These are phyloP conservation scores for Fusarium equiseti DNA, from an alignment of 2,329 filamentous ascomycete genomes.

Conservation along the genomic window DNA sequence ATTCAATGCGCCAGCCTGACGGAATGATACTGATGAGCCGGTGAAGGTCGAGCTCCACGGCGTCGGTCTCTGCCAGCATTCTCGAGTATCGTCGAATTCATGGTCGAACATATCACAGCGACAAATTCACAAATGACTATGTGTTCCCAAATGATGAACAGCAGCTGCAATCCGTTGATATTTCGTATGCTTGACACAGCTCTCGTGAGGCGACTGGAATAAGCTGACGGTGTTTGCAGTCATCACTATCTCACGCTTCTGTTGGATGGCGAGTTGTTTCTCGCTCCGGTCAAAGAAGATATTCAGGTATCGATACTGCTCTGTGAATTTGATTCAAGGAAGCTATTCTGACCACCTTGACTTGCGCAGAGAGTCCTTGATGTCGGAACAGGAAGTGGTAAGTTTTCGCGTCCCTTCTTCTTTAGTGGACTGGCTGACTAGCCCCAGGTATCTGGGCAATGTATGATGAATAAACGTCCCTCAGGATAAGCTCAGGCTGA, in stretches of 20 bases:
- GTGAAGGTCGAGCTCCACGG: conserved; percentile 18
- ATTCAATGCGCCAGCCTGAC: background rate
- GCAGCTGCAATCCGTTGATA: conserved; percentile 23
- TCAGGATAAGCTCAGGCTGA: too few relatives aligned
- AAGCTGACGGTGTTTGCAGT: background rate
- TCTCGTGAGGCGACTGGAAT: fast-evolving
- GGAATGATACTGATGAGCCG: background rate
- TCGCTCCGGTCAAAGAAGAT: conserved; percentile 6
- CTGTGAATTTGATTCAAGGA: fast-evolving
- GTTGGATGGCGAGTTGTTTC: conserved; percentile 3
- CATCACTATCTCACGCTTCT: conserved; percentile 29
- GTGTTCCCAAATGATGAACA: conserved; percentile 24
- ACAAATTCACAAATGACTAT: conserved; percentile 24
- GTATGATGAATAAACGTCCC: too few relatives aligned
- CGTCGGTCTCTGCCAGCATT: conserved; percentile 24
- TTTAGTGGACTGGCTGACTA: fast-evolving
- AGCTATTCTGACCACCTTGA: fast-evolving
- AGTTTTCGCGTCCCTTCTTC: fast-evolving
- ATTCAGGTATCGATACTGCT: background rate
- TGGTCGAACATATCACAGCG: conserved; percentile 30
- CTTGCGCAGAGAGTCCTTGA: conserved; percentile 6
- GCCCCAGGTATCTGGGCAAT: conserved; percentile 25
- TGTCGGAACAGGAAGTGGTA: conserved; percentile 29
- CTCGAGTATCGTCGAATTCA: conserved; percentile 28
- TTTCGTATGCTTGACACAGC: background rate